Evolutionary conservation across 2,329 filamentous ascomycete species (phyloP).

Genomic region (Exophiala sp.): DNA sequence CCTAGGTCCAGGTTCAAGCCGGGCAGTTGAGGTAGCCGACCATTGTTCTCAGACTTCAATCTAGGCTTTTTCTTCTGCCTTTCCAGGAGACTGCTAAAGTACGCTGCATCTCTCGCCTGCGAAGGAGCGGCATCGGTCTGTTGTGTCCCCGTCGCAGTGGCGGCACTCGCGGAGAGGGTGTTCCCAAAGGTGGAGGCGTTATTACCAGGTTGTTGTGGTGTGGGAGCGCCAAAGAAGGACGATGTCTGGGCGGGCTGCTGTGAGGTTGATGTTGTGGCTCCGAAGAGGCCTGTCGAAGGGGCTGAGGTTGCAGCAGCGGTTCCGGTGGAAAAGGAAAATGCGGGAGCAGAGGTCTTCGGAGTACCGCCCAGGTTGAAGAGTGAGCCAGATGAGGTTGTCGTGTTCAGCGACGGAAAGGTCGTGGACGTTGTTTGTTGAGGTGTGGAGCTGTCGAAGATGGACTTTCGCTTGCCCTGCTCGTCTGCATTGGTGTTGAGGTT

Average conservation of each 20-base stretch:
- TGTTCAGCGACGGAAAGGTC: conserved; percentile 11
- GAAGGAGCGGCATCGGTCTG: conserved; percentile 11
- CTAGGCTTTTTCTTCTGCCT: conserved; percentile 62
- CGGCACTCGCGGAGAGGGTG: conserved; percentile 4
- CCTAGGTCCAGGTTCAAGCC: conserved; percentile 85
- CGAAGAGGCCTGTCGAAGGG: conserved; percentile 19
- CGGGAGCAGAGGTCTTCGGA: conserved; percentile 11
- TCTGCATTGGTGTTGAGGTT: conserved; percentile 25
- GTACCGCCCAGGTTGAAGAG: conserved; percentile 19
- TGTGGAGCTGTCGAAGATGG: conserved; percentile 27
- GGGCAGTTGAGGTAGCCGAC: conserved; percentile 68
- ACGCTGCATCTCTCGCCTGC: conserved; percentile 43
- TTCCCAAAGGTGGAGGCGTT: conserved; percentile 8
- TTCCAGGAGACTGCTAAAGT: conserved; percentile 60
- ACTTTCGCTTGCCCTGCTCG: conserved; percentile 27
- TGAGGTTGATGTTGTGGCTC: conserved; percentile 9
- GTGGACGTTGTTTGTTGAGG: conserved; percentile 15
- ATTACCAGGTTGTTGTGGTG: conserved; percentile 11
- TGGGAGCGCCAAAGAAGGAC: conserved; percentile 15
- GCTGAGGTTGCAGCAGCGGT: conserved; percentile 19
- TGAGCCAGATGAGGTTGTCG: conserved; percentile 9
- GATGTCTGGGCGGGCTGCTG: conserved; percentile 16
- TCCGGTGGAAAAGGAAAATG: conserved; percentile 16
- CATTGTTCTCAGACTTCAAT: conserved; percentile 44
- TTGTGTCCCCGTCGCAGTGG: conserved; percentile 4